Conservation (phyloP, 495 filamentous ascomycete species). For the Echria macrotheca region DNA sequence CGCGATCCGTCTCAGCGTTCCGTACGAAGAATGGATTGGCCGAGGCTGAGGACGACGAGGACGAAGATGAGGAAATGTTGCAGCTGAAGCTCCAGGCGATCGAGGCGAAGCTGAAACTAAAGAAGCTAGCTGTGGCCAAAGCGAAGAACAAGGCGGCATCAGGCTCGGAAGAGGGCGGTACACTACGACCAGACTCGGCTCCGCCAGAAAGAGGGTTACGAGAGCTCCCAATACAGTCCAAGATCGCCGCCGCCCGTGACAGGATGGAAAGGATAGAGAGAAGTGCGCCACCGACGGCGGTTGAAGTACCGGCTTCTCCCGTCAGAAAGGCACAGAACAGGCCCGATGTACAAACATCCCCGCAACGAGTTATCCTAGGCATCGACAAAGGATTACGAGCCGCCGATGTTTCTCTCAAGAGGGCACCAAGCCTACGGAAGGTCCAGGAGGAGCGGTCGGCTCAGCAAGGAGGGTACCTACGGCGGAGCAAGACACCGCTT, state of each 20-base stretch:
- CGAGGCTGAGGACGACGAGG: slow-evolving; percentile 50
- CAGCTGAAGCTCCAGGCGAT: slow-evolving; percentile 79
- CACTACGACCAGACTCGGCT: slow-evolving; percentile 17
- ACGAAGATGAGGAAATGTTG: slow-evolving; percentile 88
- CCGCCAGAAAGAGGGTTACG: slow-evolving; percentile 11
- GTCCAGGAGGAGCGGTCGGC: slow-evolving; percentile 21
- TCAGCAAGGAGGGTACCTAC: slow-evolving; percentile 35
- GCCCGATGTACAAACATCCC: slow-evolving; percentile 57
- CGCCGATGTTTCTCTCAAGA: slow-evolving; percentile 76
- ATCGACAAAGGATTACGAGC: slow-evolving; percentile 85
- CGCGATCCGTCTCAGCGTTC: slow-evolving; percentile 18
- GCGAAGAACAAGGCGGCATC: slow-evolving; percentile 27
- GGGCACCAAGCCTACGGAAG: slow-evolving; percentile 52
- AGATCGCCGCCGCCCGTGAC: slow-evolving; percentile 21
- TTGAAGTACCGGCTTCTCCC: slow-evolving; percentile 83
- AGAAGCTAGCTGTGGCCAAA: slow-evolving; percentile 66
- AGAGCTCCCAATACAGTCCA: slow-evolving; percentile 23
- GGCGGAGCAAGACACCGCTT: slow-evolving; percentile 35
- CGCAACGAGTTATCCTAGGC: slow-evolving; percentile 72
- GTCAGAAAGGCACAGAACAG: slow-evolving; percentile 44
- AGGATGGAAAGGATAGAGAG: slow-evolving; percentile 25
- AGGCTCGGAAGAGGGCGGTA: slow-evolving; percentile 14
- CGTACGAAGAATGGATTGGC: slow-evolving; percentile 24
- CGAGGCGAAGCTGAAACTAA: slow-evolving; percentile 80
- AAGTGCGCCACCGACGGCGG: slow-evolving; percentile 27